Evolutionary conservation across 768 basidiomycete genomes (phyloP), one percentile per base, ranked within the genome.

Genomic region (Podaxis sp.): DNA sequence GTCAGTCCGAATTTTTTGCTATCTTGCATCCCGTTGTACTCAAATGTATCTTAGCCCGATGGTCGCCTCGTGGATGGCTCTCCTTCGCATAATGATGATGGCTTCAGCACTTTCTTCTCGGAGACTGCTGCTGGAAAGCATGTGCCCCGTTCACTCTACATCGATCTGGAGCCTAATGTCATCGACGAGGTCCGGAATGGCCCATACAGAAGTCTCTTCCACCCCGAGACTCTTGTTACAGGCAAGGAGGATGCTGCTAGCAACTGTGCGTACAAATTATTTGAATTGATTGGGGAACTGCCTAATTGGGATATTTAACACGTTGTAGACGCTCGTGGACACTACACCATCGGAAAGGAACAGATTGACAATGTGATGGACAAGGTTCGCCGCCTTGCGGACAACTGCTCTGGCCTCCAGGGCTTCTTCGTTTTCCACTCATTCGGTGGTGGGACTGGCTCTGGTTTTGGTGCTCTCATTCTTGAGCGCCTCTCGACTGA

Each of bases 401-500:
- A 99, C 79, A 97, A 97, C 80, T 98, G 96, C 80, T 86, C 88
- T 55, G 97, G 97, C 74, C 88, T 99, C 50, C 97, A 99, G 79
- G 97, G 97, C 71, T 99, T 99, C 88, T 98, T 98, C 73, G 93
- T 98, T 72, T 98, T 98, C 88, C 97, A 98, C 81, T 98, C 97
- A 19, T 98, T 99, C 74, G 97, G 97, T 74, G 97, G 97, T 73
- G 97, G 97, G 77, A 98, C 97, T 73, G 97, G 97, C 71, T 99
- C 97, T 65, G 97, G 97, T 72, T 96, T 99, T 71, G 97, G 97
- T 74, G 96, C 97, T 63, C 90, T 99, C 69, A 84, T 99, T 65
- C 87, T 98, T 64, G 97, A 99, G 79, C 89, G 95, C 63, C 89
- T 99, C 68, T 98, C 96, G 29, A 91, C 93, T 61, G 97, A 99